Evolutionary conservation across 805 yeast genomes (phyloP).

Genomic region (Candida silvicultrix): DNA sequence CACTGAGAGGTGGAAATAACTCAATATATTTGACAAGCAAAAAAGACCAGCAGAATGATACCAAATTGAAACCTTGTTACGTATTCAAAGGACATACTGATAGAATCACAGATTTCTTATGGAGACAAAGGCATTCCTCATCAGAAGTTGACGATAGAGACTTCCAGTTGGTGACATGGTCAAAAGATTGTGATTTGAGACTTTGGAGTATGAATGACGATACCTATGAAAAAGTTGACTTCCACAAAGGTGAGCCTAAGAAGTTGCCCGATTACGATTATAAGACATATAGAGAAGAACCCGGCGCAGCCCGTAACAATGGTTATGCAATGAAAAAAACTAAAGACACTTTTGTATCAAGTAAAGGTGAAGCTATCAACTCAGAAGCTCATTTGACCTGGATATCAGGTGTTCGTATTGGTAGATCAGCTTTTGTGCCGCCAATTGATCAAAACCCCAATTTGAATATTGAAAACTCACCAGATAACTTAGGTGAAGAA

Average conservation of each 20-base stretch:
- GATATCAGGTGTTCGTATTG: slow-evolving; percentile 86
- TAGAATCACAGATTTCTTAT: slow-evolving; percentile 80
- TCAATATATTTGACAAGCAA: slow-evolving; percentile 30
- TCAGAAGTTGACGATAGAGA: slow-evolving; percentile 60
- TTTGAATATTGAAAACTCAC: slow-evolving; percentile 30
- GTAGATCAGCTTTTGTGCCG: slow-evolving; percentile 22
- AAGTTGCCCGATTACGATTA: slow-evolving; percentile 35
- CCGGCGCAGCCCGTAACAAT: slow-evolving; percentile 23
- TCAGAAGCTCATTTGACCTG: slow-evolving; percentile 72
- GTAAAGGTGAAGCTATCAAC: slow-evolving; percentile 28
- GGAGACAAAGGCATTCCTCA: slow-evolving; percentile 62
- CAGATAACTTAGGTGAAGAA: slow-evolving; percentile 83
- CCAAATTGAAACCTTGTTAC: slow-evolving; percentile 44
- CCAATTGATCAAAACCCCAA: slow-evolving; percentile 25
- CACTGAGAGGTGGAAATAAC: slow-evolving; percentile 76
- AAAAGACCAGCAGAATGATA: slow-evolving; percentile 21
- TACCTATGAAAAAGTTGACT: slow-evolving; percentile 40
- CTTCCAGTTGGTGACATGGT: slow-evolving; percentile 91
- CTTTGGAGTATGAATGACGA: slow-evolving; percentile 66
- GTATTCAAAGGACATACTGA: slow-evolving; percentile 78
- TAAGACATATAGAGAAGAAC: slow-evolving; percentile 47
- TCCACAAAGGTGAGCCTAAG: slow-evolving; percentile 30
- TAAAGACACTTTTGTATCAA: slow-evolving; percentile 34
- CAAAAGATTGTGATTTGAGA: slow-evolving; percentile 77
- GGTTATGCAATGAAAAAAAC: slow-evolving; percentile 29